Percentiles rank a stretch among this genome's conserved stretches.
Evolutionary conservation across 306 rosid genomes (phyloP).

Genomic region (Malus sieversii): DNA sequence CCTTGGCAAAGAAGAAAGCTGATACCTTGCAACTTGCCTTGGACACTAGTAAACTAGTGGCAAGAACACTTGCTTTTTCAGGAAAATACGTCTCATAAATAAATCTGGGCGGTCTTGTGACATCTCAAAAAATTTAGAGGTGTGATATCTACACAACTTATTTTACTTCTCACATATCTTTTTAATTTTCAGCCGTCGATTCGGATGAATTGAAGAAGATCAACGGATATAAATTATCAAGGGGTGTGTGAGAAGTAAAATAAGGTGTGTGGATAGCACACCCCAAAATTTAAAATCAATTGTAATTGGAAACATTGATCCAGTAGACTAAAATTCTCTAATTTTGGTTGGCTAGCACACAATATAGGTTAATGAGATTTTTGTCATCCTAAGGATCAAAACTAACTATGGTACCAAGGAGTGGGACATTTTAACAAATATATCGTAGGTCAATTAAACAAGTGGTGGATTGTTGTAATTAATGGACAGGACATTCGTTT

Average conservation of each 20-base stretch:
- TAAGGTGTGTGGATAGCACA: too few species aligned
- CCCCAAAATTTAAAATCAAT: too few species aligned
- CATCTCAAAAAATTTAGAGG: neutral
- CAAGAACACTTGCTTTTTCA: neutral
- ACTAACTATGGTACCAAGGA: neutral
- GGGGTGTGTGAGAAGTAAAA: too few species aligned
- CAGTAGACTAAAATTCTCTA: neutral
- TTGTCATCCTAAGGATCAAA: neutral
- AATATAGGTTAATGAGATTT: too few species aligned
- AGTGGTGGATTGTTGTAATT: too few species aligned
- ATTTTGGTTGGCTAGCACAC: neutral
- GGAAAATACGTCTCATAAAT: neutral
- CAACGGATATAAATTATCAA: too few species aligned
- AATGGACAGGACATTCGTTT: too few species aligned
- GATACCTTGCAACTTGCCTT: neutral
- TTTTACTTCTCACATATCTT: too few species aligned
- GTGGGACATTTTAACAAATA: too few species aligned
- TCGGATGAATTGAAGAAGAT: too few species aligned
- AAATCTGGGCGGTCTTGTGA: neutral
- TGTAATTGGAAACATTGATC: neutral
- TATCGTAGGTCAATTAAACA: neutral
- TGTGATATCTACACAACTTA: too few species aligned
- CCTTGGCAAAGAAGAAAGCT: neutral
- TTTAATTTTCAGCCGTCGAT: too few species aligned
- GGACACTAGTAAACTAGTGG: neutral